Percentiles rank a stretch among this genome's conserved stretches.
These are phyloP conservation scores for Plasmopara viticola DNA, from an alignment of 352 stramenopile genomes.

Conservation along the genomic window DNA sequence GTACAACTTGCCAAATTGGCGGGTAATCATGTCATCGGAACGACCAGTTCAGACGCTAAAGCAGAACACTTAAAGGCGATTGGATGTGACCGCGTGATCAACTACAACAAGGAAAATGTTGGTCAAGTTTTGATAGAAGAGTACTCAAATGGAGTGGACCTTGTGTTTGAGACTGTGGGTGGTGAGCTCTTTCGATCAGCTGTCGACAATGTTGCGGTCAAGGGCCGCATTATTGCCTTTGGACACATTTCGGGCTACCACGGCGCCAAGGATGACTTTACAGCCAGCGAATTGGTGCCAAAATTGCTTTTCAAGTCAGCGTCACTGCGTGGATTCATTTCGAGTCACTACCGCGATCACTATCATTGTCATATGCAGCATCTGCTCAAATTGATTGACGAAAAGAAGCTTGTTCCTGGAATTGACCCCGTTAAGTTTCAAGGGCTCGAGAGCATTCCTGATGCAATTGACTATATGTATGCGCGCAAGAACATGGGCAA, in stretches of 20 bases:
- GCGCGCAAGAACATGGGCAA: constrained; percentile 69
- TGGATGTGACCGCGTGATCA: constrained; percentile 68
- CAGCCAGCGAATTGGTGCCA: constrained; percentile 17
- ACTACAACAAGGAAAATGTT: constrained; percentile 74
- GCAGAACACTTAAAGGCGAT: constrained; percentile 57
- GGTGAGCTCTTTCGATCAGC: constrained; percentile 34
- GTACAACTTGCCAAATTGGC: constrained; percentile 77
- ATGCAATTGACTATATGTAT: constrained; percentile 66
- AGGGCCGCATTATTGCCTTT: constrained; percentile 53
- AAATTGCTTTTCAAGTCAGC: constrained; percentile 27
- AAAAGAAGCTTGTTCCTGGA: constrained; percentile 38
- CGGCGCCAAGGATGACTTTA: constrained; percentile 14
- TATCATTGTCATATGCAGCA: constrained; percentile 30
- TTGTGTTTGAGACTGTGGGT: constrained; percentile 55
- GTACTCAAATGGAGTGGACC: constrained; percentile 50
- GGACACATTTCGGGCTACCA: constrained; percentile 41
- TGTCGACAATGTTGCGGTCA: constrained; percentile 39
- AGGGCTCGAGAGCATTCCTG: constrained; percentile 39
- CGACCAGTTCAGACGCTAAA: constrained; percentile 77
- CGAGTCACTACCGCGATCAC: constrained; percentile 28
- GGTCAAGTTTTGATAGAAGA: constrained; percentile 42
- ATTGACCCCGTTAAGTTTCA: constrained; percentile 40
- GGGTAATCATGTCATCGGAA: constrained; percentile 70
- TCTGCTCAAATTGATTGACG: constrained; percentile 39
- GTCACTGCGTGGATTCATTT: constrained; percentile 44